A percentile compares a stretch with the other conserved stretches of the same genome.
Conservation (phyloP, 2,329 filamentous ascomycete genomes). For the Eutypella sp. region DNA sequence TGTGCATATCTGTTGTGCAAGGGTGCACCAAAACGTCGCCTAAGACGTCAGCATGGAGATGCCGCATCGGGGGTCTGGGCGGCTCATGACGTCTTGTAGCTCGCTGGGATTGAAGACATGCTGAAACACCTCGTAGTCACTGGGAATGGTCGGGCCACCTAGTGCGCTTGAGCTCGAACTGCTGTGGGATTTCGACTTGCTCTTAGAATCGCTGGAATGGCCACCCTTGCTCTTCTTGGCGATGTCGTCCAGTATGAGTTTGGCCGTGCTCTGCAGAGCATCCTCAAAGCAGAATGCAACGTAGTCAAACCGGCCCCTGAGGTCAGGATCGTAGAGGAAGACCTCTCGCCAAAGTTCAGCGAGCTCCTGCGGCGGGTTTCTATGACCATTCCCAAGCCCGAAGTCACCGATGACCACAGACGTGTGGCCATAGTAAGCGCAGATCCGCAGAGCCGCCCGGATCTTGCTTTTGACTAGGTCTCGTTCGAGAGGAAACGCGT, state of each 20-base stretch:
- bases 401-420: slow-evolving; percentile 60
- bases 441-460: slow-evolving; percentile 64
- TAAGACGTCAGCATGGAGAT: slow-evolving; percentile 45
- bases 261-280: slow-evolving; percentile 45
- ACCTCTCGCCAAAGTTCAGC: slow-evolving; percentile 63
- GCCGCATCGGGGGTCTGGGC: slow-evolving; percentile 50
- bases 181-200: slow-evolving; percentile 25
- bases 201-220: slow-evolving; percentile 21
- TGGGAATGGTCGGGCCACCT: slow-evolving; percentile 18
- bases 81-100: slow-evolving; percentile 44
- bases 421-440: slow-evolving; percentile 53
- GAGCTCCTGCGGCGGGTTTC: slow-evolving; percentile 61
- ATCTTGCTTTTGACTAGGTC: slow-evolving; percentile 71
- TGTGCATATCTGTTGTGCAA: slow-evolving; percentile 1
- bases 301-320: slow-evolving; percentile 56
- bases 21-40: neutral
- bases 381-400: slow-evolving; percentile 57
- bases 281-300: slow-evolving; percentile 64
- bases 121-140: slow-evolving; percentile 50
- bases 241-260: slow-evolving; percentile 50
- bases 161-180: slow-evolving; percentile 19
- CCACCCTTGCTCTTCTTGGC: slow-evolving; percentile 42
- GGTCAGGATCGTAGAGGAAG: slow-evolving; percentile 57
- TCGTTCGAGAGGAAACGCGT: slow-evolving; percentile 67
- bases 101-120: slow-evolving; percentile 46